Percentiles rank a stretch among this genome's conserved stretches.
Conservation (phyloP, 2,329 filamentous ascomycete genomes). For the Neofusicoccum sp. region DNA sequence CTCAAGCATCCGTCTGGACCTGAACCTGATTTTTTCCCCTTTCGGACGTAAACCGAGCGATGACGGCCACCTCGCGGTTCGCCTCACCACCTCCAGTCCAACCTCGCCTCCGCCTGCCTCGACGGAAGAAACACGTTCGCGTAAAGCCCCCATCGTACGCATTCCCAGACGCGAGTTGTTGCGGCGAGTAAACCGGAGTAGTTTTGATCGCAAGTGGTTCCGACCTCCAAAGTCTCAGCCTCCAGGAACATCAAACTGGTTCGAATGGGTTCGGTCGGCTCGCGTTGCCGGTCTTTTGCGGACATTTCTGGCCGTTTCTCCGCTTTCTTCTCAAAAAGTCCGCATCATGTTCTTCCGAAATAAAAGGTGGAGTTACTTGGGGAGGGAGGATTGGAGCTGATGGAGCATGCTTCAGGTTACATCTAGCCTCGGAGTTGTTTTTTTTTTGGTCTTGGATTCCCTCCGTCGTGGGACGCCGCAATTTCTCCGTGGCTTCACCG, state of each 20-base stretch:
- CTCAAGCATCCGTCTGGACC: background rate
- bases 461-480: no score
- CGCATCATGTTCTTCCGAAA: no score
- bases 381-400: no score
- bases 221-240: conserved; percentile 3
- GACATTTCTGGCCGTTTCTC: background rate
- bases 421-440: no score
- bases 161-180: conserved; percentile 6
- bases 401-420: no score
- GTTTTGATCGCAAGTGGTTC: background rate
- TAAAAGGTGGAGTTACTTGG: no score
- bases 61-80: background rate
- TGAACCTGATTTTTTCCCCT: background rate
- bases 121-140: background rate
- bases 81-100: background rate
- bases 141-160: background rate
- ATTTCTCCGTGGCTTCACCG: no score
- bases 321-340: background rate
- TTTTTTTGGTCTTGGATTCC: no score
- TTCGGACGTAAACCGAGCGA: background rate
- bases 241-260: conserved; percentile 2
- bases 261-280: background rate
- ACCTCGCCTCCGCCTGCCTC: background rate
- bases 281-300: background rate
- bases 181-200: conserved; percentile 9